A percentile compares a stretch with the other conserved stretches of the same genome.
Evolutionary conservation across 805 yeast genomes (phyloP).

Genomic region (Starmerella floris): DNA sequence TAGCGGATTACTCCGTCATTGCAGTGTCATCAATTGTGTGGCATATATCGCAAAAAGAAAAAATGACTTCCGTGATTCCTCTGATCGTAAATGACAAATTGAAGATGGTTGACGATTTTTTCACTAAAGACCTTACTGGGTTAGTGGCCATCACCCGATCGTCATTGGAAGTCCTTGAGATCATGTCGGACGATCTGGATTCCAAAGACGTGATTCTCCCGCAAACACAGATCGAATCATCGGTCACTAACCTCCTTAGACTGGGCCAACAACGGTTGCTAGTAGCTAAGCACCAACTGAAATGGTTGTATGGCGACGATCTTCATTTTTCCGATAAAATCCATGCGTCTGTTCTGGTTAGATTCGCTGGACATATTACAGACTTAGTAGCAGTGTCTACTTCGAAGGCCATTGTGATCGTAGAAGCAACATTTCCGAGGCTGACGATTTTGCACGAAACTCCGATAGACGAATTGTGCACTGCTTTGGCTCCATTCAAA

Average conservation of each 20-base stretch:
- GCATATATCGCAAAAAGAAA: constrained; percentile 25
- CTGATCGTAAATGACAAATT: constrained; percentile 32
- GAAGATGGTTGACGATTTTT: constrained; percentile 39
- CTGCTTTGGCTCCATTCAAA: constrained; percentile 41
- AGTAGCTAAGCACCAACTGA: background rate
- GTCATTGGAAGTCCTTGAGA: constrained; percentile 38
- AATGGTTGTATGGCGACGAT: background rate
- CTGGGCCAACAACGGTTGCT: background rate
- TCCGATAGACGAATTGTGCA: constrained; percentile 29
- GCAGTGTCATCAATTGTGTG: constrained; percentile 46
- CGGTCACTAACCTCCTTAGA: background rate
- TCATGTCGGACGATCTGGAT: background rate
- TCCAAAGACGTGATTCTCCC: background rate
- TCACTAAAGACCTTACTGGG: constrained; percentile 51
- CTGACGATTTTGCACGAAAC: no score
- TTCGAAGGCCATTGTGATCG: constrained; percentile 13
- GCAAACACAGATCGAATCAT: background rate
- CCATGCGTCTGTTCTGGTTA: no score
- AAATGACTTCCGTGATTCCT: background rate
- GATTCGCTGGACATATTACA: no score
- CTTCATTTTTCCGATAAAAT: background rate
- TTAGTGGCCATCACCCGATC: constrained; percentile 47
- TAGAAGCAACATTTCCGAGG: no score
- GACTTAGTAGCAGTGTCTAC: no score
- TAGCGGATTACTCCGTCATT: constrained; percentile 28